A percentile compares a stretch with the other conserved stretches of the same genome.
These are phyloP conservation scores for Catenaria anguillulae DNA, from an alignment of 371 early-diverging fungal genomes.

Conservation along the genomic window DNA sequence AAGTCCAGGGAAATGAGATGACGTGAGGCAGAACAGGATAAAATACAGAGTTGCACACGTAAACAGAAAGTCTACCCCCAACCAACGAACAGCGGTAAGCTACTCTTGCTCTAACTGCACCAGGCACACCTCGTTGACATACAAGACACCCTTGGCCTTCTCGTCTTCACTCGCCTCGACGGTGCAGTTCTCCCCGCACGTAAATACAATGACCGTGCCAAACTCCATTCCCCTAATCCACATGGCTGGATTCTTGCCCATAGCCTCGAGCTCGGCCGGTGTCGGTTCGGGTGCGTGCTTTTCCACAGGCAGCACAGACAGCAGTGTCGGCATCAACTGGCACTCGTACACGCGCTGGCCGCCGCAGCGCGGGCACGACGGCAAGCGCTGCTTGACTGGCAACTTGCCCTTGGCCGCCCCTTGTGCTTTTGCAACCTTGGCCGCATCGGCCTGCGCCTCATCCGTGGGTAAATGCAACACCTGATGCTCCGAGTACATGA, in stretches of 20 bases:
- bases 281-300: slow-evolving; percentile 19
- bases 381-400: no score
- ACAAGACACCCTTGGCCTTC: slow-evolving; percentile 3
- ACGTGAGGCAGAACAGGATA: no score
- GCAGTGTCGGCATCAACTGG: slow-evolving; percentile 78
- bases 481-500: slow-evolving; percentile 40
- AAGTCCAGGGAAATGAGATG: no score
- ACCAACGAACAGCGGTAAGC: no score
- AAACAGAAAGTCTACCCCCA: no score
- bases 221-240: slow-evolving; percentile 78
- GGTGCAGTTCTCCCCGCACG: slow-evolving; percentile 65
- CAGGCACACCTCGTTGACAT: not conserved
- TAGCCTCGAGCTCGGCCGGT: slow-evolving; percentile 14
- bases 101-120: slow-evolving; percentile 4
- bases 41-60: no score
- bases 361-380: slow-evolving; percentile 48
- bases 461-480: slow-evolving; percentile 13
- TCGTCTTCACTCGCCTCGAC: slow-evolving; percentile 17
- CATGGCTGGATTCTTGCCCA: slow-evolving; percentile 5
- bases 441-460: no score
- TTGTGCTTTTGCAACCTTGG: no score
- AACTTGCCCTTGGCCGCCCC: no score
- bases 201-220: slow-evolving; percentile 72
- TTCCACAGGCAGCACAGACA: slow-evolving; percentile 44
- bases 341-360: slow-evolving; percentile 71